phyloP scores from a whole-genome alignment of 768 basidiomycete species.

The Suillus cothurnatus region DNA sequence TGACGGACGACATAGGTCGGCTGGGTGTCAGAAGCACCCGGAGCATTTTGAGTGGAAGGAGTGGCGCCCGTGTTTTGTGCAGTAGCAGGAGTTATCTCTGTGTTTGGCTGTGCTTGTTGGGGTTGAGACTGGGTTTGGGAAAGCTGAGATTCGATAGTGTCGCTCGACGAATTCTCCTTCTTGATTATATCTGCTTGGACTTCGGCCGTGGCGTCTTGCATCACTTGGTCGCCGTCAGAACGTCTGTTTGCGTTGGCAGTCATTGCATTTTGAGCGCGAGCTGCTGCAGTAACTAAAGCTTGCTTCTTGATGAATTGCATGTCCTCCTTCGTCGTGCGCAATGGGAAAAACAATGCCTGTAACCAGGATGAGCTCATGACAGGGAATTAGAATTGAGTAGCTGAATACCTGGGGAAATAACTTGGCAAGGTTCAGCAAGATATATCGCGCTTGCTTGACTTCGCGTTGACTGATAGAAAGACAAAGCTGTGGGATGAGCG shows the following conservation, averaged over 20 bases:
- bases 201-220: conserved; percentile 33
- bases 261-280: conserved; percentile 34
- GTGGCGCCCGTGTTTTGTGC: conserved; percentile 15
- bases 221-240: conserved; percentile 30
- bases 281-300: conserved; percentile 35
- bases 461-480: conserved; percentile 89
- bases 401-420: conserved; percentile 82
- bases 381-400: conserved; percentile 9
- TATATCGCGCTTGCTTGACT: conserved; percentile 87
- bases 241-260: conserved; percentile 31
- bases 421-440: conserved; percentile 89
- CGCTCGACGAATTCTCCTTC: conserved; percentile 21
- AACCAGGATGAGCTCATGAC: conserved; percentile 12
- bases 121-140: conserved; percentile 1
- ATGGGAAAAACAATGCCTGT: conserved; percentile 92
- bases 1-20: conserved; percentile 50
- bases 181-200: conserved; percentile 27
- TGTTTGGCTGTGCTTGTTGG: conserved; percentile 2
- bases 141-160: conserved; percentile 31
- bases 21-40: conserved; percentile 25
- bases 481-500: conserved; percentile 92
- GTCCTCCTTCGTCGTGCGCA: conserved; percentile 84
- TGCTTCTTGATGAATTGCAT: conserved; percentile 51
- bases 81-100: conserved; percentile 20
- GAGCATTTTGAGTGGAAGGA: conserved; percentile 15